Percentiles rank a stretch among this genome's conserved stretches.
These are phyloP conservation scores for Helicostylum pulchrum DNA, from an alignment of 192 early-diverging fungal species.

Conservation along the genomic window DNA sequence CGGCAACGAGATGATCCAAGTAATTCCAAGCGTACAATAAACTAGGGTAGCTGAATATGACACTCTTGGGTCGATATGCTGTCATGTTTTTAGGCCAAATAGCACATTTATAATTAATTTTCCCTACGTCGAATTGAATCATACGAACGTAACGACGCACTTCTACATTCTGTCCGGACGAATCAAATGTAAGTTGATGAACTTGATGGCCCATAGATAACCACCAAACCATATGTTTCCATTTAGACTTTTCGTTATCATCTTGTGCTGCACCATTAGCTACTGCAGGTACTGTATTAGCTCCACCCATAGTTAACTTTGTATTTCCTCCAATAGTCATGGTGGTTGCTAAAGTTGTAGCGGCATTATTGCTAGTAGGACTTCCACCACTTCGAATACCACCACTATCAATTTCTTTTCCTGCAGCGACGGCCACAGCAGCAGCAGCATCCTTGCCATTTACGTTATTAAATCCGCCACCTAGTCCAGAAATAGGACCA, in stretches of 20 bases:
- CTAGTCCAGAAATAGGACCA: neutral
- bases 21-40: slow-evolving; percentile 92
- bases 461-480: neutral
- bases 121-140: slow-evolving; percentile 51
- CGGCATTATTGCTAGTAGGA: neutral
- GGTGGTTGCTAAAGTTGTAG: neutral
- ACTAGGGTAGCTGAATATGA: slow-evolving; percentile 75
- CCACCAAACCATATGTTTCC: slow-evolving; percentile 44
- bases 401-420: slow-evolving; percentile 3
- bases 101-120: slow-evolving; percentile 70
- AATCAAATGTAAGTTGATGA: slow-evolving; percentile 73
- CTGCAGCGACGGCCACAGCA: neutral
- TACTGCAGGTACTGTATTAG: neutral
- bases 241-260: neutral
- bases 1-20: slow-evolving; percentile 86
- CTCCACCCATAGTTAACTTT: neutral
- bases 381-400: neutral
- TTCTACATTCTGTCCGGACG: slow-evolving; percentile 70
- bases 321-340: no score
- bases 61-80: slow-evolving; percentile 53
- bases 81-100: slow-evolving; percentile 80
- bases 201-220: slow-evolving; percentile 91
- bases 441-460: neutral
- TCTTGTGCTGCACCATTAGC: slow-evolving; percentile 4
- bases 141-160: slow-evolving; percentile 83